Base-by-base conservation (phyloP, 192 early-diverging fungal species). In the Dissophora globulifera region DNA sequence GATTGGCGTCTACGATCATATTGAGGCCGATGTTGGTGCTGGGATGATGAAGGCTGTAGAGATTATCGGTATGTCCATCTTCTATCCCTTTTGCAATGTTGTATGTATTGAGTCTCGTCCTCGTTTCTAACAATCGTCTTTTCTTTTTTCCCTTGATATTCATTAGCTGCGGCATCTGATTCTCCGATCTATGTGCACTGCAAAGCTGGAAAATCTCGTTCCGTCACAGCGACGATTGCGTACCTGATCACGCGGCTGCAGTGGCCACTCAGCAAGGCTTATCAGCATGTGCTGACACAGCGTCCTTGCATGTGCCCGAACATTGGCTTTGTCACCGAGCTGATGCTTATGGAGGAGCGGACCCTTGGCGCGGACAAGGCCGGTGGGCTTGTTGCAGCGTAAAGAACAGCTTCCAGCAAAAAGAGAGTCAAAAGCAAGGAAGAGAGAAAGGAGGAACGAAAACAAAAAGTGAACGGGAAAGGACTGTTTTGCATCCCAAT, bases 171-270 rank as follows among this genome's bases (percentile, higher is more conserved):
- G 30, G 45, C 50, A 32, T 48, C 50, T 32, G 66, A 86, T 31
- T 65, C 76, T 29, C 79, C 83, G 3, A 86, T 91, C 27, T 88
- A 92, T 58, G 92, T 93, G 0, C 92, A 93, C 66, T 93, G 92
- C 78, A 87, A 88, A 56, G 92, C 92, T 23, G 92, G 92, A 26
- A 85, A 87, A 56, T 91, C 90, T n/a, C 82, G 92, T 16, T 91
- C 90, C 6, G 90, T 87, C 2, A 89, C 91, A 8, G 88, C 82
- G 10, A 91, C 91, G 23, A 81, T 93, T 32, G 92, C 86, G 0
- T 92, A 91, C 60, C 59, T 93, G 33, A 86, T 93, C 25, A 60
- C 81, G 15, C 67, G 81, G 25, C 69, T 88, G 46, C 71, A 82
- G 11, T 90, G 90, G 89, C 80, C 88, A 1, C 61, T 93, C 11